Evolutionary conservation across 2,329 filamentous ascomycete species (phyloP), one percentile per base, ranked within the genome.

Genomic region (Penicillium hordei): DNA sequence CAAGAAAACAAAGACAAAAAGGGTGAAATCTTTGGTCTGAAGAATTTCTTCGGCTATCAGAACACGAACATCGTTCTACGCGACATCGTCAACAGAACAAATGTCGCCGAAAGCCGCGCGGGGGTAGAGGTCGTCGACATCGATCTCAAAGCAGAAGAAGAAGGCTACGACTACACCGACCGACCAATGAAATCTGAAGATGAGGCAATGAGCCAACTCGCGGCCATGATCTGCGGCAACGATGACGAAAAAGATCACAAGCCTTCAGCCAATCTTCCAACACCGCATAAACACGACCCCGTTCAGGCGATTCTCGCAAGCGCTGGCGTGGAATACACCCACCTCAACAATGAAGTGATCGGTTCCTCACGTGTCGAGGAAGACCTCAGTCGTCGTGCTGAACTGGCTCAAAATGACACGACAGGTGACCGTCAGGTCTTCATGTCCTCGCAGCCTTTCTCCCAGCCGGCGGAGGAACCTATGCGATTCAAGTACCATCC

Each of bases 1-100:
- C 93, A 97, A 75, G 89, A 95, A 60, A 86, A 91, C 64, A 86
- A 85, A 25, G 85, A 85, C 29, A 87, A 93, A 63, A 93, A 93
- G 66, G 94, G 94, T 17, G 94, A 99, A 73, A 91, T 99, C 23
- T 99, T 99, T 65, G 94, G 94, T 0, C 81, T 97, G 2, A 77
- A 83, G 23, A 99, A 99, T 65, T 82, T 99, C 13, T 91, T 99
- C 66, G 86, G 86, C 0, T 97, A 91, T 61, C 87, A 91, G 62
- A 85, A 86, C 48, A 85, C 93, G 63, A 89, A 89, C 59, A 84
- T 95, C 13, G 82, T 97, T 15, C 82, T 97, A 5, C 85, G 90
- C n/a, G 91, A 97, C 55, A 97, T 99, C 65, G 91, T 99, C 67
- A 96, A 97, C 79, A 96, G 97, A 75, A 97, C 94, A 29, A 99